Base-by-base conservation (phyloP, 495 filamentous ascomycete genomes). In the Penicillium coprophilum region DNA sequence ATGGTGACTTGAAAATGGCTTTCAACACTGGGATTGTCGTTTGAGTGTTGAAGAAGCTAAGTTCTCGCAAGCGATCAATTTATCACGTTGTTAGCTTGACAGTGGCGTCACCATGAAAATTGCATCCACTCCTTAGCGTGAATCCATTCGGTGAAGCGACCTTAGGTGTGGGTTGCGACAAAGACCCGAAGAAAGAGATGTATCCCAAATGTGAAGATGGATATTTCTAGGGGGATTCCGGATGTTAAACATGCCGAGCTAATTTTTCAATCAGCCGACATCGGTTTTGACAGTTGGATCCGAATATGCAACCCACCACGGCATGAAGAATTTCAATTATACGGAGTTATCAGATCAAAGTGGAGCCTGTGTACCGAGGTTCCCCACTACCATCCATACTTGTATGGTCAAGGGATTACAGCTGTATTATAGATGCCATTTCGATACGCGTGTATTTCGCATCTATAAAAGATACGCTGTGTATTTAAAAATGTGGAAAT, bases 1-100 rank as follows among this genome's bases (percentile, higher is more conserved):
- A 72, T 73, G 43, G 34, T 50, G 61, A 55, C 54, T 51, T 28
- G 41, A 50, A 20, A 7, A 30, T 13, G 53, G 57, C 50, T 55
- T 54, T 23, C 46, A 34, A 23, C 30, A 38, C 50, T 46, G 31
- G 21, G 27, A 40, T 23, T 48, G 53, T 51, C 45, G 19, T 21
- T 21, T 41, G 53, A 50, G 54, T 46, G 36, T 58, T 56, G 28
- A 39, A 39, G 46, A 56, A 48, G 46, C 48, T 38, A 46, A 20
- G 41, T 54, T 54, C 31, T 46, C 15, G 10, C 12, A 53, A 13
- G 31, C 20, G 32, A 36, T 23, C 31, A 44, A 54, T 54, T 54
- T 57, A 50, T 55, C 49, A 32, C 49, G 55, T 54, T 27, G 11
- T 24, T 32, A 43, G 50, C 43, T 55, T 39, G 30, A 48, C 31